Evolutionary conservation across 2,329 filamentous ascomycete species (phyloP), one percentile per base, ranked within the genome.

Genomic region (Amesomyces nigricolor): DNA sequence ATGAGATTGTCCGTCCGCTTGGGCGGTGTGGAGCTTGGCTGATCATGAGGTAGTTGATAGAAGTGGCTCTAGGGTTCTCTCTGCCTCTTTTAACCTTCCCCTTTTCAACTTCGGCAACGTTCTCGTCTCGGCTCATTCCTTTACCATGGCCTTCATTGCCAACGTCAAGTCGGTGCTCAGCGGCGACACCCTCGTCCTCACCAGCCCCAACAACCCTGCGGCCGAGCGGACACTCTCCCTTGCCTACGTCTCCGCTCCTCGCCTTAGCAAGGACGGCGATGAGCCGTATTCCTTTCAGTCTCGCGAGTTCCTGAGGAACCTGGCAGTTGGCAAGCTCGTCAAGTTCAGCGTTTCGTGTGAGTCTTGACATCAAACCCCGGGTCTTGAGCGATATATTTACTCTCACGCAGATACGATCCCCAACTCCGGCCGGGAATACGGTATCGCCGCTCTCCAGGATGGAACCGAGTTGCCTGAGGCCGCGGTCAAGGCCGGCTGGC

Each of bases 241-340:
- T 62, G 94, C 94, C 65, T 97, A 91, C 73, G 91, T 97, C 63
- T 88, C 86, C 57, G 91, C 91, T 48, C 94, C 94, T 3, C 86
- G 91, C 68, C 71, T 96, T 70, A 86, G 81, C 75, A 86, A 90
- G 72, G 91, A 96, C 64, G 91, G 89, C 56, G 92, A 96, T 67
- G 91, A 96, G 80, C 85, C 87, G 38, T 95, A 88, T 68, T 91
- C 89, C 56, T 99, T 96, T 73, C 87, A 94, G 73, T 96, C 94
- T 58, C 89, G 94, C 68, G 94, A 99, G 73, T 94, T 88, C 70
- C 81, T 99, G 59, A 88, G 94, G 66, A 85, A 87, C 63, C 78
- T 91, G 50, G 80, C 87, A 40, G 87, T 97, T 54, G 92, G 92
- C 68, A 96, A 96, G 72, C 81, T 86, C 29, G 79, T 99, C 60